phyloP scores from a whole-genome alignment of 371 early-diverging fungal species.

The Mucor saturninus region DNA sequence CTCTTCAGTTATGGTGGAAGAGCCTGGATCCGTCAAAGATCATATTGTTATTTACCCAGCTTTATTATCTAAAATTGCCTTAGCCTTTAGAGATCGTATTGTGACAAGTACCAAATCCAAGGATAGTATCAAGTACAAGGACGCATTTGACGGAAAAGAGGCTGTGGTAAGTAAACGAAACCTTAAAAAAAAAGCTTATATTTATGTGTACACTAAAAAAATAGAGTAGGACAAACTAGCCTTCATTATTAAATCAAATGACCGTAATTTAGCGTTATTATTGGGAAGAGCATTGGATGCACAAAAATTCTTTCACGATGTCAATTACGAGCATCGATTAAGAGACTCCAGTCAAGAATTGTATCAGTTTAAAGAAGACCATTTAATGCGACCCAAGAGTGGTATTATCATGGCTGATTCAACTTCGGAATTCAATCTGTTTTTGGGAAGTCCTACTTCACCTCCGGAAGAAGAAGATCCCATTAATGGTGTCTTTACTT shows the following conservation, averaged over 20 bases:
- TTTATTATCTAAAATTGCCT: slow-evolving; percentile 79
- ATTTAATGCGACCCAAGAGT: slow-evolving; percentile 31
- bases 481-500: slow-evolving; percentile 82
- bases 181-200: neutral
- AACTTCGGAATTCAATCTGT: neutral
- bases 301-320: slow-evolving; percentile 90
- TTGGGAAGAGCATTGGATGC: slow-evolving; percentile 88
- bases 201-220: neutral
- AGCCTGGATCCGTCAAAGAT: slow-evolving; percentile 16
- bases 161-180: slow-evolving; percentile 69
- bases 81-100: slow-evolving; percentile 66
- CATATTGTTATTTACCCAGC: slow-evolving; percentile 75
- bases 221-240: slow-evolving; percentile 68
- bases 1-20: slow-evolving; percentile 18
- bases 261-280: slow-evolving; percentile 84
- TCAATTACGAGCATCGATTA: slow-evolving; percentile 80
- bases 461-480: slow-evolving; percentile 24
- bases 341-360: slow-evolving; percentile 81
- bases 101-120: slow-evolving; percentile 63
- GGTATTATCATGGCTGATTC: slow-evolving; percentile 2
- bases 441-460: slow-evolving; percentile 8
- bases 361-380: slow-evolving; percentile 68
- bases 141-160: slow-evolving; percentile 82
- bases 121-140: slow-evolving; percentile 81
- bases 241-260: slow-evolving; percentile 76